Evolutionary conservation across 2,329 filamentous ascomycete species (phyloP).

Genomic region (Periglandula ipomoeae): DNA sequence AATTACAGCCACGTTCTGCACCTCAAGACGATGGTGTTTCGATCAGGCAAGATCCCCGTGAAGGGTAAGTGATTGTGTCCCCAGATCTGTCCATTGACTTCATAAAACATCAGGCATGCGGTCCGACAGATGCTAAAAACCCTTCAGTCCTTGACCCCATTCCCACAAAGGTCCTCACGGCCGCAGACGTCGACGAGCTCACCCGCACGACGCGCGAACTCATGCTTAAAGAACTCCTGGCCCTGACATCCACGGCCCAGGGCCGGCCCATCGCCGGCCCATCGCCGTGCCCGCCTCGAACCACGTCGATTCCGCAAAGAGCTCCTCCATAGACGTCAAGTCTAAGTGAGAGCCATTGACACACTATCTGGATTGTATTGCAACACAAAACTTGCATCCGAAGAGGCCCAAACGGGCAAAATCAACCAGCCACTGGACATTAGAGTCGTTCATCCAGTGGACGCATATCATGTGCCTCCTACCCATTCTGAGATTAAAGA

Average conservation of each 20-base stretch:
- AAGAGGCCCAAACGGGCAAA: background rate
- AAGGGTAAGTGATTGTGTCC: conserved; percentile 47
- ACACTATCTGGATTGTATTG: background rate
- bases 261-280: conserved; percentile 29
- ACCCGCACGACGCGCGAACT: conserved; percentile 57
- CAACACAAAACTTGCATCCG: background rate
- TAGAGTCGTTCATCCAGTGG: too few relatives aligned
- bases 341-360: background rate
- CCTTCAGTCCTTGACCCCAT: conserved; percentile 68
- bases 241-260: conserved; percentile 42
- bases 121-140: background rate
- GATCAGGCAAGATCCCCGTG: conserved; percentile 60
- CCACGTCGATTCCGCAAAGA: conserved; percentile 16
- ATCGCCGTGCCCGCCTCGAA: conserved; percentile 21
- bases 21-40: conserved; percentile 55
- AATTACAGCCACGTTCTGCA: conserved; percentile 70
- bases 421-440: background rate
- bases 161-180: conserved; percentile 59
- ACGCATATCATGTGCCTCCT: too few relatives aligned
- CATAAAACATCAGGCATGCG: too few relatives aligned
- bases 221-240: conserved; percentile 62
- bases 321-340: conserved; percentile 20
- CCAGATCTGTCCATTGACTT: too few relatives aligned
- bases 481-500: too few relatives aligned
- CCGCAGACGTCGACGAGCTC: conserved; percentile 70